These are phyloP conservation scores for Penstemon davidsonii DNA, from an alignment of 257 asterid genomes.

Conservation along the genomic window DNA sequence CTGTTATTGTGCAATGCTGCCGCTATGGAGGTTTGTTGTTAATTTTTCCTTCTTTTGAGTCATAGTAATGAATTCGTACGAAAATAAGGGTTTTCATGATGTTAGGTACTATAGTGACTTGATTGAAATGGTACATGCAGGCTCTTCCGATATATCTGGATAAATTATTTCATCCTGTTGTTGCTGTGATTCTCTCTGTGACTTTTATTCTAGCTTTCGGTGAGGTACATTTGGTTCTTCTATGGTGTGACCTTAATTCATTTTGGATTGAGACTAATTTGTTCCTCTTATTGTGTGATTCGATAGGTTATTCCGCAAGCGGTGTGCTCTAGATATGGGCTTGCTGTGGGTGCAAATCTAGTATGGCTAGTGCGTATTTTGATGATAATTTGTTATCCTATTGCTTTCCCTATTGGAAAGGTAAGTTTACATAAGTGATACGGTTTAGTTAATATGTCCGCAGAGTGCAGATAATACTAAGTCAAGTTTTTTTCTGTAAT, in stretches of 20 bases:
- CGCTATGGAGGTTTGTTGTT: constrained; percentile 80
- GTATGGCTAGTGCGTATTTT: constrained; percentile 88
- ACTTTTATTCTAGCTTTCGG: constrained; percentile 97
- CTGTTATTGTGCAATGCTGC: constrained; percentile 90
- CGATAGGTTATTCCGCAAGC: constrained; percentile 92
- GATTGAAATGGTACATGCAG: constrained; percentile 39
- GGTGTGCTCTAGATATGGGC: constrained; percentile 83
- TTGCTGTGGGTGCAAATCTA: constrained; percentile 95
- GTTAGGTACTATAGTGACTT: background rate
- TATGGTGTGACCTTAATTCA: background rate
- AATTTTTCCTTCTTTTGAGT: background rate
- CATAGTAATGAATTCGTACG: background rate
- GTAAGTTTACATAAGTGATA: constrained; percentile 32
- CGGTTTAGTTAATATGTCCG: background rate
- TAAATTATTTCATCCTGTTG: constrained; percentile 83
- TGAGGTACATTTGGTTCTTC: constrained; percentile 61
- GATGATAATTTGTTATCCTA: constrained; percentile 86
- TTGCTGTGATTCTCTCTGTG: constrained; percentile 91
- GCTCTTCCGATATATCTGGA: constrained; percentile 95
- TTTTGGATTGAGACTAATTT: constrained; percentile 24
- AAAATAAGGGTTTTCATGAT: background rate
- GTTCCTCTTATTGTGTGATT: constrained; percentile 25
- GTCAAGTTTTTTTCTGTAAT: background rate
- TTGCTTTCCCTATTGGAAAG: constrained; percentile 93
- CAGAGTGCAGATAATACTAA: background rate